A percentile compares a stretch with the other conserved stretches of the same genome.
Evolutionary conservation across 805 yeast species (phyloP).

Genomic region (Metschnikowia anglica): DNA sequence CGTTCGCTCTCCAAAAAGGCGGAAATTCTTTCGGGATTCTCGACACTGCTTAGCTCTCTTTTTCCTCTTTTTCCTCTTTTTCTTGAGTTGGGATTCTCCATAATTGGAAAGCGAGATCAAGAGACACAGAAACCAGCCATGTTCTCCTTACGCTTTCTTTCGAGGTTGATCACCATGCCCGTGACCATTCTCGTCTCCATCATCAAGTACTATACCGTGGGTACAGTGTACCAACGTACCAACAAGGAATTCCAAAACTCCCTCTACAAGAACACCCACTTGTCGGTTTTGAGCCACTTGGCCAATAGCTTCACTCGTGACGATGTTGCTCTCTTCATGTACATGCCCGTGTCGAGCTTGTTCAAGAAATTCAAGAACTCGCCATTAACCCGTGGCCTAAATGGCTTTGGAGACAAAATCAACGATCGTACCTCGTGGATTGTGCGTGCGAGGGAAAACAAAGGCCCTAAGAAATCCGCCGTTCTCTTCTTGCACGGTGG

Average conservation of each 20-base stretch:
- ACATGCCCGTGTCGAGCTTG: conserved; percentile 24
- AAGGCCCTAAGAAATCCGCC: conserved; percentile 16
- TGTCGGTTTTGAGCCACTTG: conserved; percentile 28
- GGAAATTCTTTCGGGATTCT: no score
- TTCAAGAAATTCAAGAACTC: conserved; percentile 17
- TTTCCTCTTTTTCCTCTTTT: no score
- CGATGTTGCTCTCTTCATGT: conserved; percentile 24
- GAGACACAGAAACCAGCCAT: no score
- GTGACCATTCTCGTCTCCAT: conserved; percentile 21
- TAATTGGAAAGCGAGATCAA: no score
- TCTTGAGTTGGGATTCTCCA: no score
- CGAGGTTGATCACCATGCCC: conserved; percentile 27
- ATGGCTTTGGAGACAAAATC: conserved; percentile 18
- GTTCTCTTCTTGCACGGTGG: conserved; percentile 30
- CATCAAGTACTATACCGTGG: conserved; percentile 32
- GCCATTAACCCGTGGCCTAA: conserved; percentile 15
- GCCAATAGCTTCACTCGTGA: conserved; percentile 24
- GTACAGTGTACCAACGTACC: conserved; percentile 31
- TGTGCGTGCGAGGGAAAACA: conserved; percentile 4
- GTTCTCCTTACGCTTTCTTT: conserved; percentile 24
- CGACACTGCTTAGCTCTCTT: no score
- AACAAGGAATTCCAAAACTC: conserved; percentile 30
- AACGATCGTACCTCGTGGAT: conserved; percentile 20
- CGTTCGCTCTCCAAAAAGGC: no score
- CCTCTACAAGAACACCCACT: conserved; percentile 30